phyloP scores from a whole-genome alignment of 331 rosid species.

The Pyracantha coccinea region DNA sequence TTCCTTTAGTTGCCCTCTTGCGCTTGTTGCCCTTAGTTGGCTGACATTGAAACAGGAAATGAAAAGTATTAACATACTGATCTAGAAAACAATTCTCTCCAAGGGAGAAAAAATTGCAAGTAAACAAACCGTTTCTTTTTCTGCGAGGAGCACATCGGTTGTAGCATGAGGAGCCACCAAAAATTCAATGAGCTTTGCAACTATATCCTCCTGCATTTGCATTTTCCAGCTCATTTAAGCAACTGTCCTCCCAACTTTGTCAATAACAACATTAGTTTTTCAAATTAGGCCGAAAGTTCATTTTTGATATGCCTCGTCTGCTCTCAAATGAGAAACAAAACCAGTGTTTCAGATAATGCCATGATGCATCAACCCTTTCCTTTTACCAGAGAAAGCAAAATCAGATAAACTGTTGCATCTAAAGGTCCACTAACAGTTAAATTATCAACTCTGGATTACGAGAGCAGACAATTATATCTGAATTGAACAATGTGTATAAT shows the following conservation, averaged over 20 bases:
- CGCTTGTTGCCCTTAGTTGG: slow-evolving; percentile 69
- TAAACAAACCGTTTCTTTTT: slow-evolving; percentile 62
- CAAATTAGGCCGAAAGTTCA: background rate
- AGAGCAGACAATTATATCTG: background rate
- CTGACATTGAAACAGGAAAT: slow-evolving; percentile 28
- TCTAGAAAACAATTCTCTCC: background rate
- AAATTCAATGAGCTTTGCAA: slow-evolving; percentile 71
- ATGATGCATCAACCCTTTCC: background rate
- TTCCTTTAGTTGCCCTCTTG: slow-evolving; percentile 43
- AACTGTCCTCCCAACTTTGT: slow-evolving; percentile 4
- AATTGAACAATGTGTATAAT: background rate
- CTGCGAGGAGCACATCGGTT: slow-evolving; percentile 56
- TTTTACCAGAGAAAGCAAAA: background rate
- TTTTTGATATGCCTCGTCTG: background rate
- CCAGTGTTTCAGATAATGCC: background rate
- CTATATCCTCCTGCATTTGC: slow-evolving; percentile 67
- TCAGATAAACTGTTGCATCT: background rate
- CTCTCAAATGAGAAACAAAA: background rate
- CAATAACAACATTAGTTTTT: background rate
- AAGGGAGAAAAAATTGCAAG: background rate
- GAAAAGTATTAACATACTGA: background rate
- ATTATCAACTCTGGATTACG: background rate
- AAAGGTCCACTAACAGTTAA: background rate
- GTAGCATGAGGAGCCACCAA: slow-evolving; percentile 83
- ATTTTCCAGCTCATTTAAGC: slow-evolving; percentile 18